These are phyloP conservation scores for Orobanche coerulescens DNA, from an alignment of 257 asterid species.

Conservation along the genomic window DNA sequence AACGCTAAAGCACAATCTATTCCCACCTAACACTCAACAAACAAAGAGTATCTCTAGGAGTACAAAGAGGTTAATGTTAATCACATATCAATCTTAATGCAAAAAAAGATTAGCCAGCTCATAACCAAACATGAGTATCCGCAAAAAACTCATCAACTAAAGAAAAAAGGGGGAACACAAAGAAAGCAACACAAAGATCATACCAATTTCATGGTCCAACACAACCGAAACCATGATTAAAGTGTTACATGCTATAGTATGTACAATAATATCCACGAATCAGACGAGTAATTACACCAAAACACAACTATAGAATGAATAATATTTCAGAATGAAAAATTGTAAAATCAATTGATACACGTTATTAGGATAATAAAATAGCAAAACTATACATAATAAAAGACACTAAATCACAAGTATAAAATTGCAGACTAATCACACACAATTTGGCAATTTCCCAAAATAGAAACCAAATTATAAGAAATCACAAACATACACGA, in stretches of 20 bases:
- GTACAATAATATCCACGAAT: not conserved
- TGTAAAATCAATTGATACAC: constrained; percentile 2
- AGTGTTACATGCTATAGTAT: not conserved
- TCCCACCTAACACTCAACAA: not conserved
- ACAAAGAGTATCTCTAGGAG: not conserved
- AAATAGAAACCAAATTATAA: not conserved
- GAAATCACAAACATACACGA: not conserved
- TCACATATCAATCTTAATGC: not conserved
- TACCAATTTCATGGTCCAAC: not conserved
- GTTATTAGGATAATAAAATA: not conserved
- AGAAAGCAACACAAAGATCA: not conserved
- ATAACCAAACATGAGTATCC: not conserved
- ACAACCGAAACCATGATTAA: constrained; percentile 14
- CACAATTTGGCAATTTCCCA: constrained; percentile 8
- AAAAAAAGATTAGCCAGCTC: constrained; percentile 11
- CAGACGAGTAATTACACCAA: not conserved
- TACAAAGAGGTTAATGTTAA: not conserved
- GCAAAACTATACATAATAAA: not conserved
- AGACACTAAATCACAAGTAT: not conserved
- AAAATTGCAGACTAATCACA: not conserved
- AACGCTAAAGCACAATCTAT: constrained; percentile 8
- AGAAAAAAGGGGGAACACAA: not conserved
- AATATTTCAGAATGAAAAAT: not conserved
- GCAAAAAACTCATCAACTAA: not conserved
- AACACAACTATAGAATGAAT: not conserved